These are phyloP conservation scores for Trametes villosa DNA, from an alignment of 768 basidiomycete genomes.

Conservation along the genomic window DNA sequence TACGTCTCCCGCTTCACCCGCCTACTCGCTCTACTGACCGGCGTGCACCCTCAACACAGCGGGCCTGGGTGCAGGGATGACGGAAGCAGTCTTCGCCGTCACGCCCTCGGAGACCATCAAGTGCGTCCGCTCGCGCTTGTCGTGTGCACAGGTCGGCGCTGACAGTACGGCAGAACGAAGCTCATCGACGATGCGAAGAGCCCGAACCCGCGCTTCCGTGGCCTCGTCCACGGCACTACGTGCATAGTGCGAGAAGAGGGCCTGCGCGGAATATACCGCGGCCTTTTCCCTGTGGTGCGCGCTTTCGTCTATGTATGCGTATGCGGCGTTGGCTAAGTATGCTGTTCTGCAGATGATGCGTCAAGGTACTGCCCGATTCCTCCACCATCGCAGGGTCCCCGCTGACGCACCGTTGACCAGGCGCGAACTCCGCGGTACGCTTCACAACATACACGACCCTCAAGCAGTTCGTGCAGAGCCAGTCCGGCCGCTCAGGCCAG, in stretches of 20 bases:
- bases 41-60: conserved; percentile 44
- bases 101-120: conserved; percentile 99
- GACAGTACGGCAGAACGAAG: conserved; percentile 71
- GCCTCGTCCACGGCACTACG: conserved; percentile 82
- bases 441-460: conserved; percentile 95
- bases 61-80: conserved; percentile 87
- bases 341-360: conserved; percentile 77
- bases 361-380: conserved; percentile 57
- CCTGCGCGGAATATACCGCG: conserved; percentile 82
- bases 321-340: not conserved
- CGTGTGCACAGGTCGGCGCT: not conserved
- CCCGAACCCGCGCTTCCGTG: conserved; percentile 82
- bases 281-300: conserved; percentile 89
- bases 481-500: conserved; percentile 74
- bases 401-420: conserved; percentile 15
- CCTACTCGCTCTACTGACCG: not conserved
- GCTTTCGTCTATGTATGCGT: conserved; percentile 19
- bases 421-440: conserved; percentile 91
- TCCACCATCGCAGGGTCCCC: not conserved
- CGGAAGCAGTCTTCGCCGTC: conserved; percentile 91
- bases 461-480: conserved; percentile 91
- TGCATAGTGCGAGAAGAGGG: conserved; percentile 88
- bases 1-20: conserved; percentile 34
- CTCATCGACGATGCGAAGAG: conserved; percentile 93
- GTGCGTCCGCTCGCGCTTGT: conserved; percentile 42